Evolutionary conservation across 2,329 filamentous ascomycete species (phyloP).

Genomic region (Ceratocystiopsis sp.): DNA sequence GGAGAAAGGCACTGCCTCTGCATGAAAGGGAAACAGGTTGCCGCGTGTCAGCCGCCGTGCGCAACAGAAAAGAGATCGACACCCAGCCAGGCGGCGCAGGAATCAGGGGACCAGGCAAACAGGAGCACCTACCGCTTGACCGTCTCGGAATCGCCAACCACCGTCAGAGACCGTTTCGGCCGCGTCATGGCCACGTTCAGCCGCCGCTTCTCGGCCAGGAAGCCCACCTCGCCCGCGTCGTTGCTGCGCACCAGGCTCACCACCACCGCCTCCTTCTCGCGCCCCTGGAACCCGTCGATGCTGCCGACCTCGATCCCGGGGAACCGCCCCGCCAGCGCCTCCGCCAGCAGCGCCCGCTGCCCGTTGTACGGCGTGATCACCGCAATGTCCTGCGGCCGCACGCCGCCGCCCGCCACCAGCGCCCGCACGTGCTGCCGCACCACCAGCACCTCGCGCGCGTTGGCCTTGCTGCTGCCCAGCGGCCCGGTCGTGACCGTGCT

Average conservation of each 20-base stretch:
- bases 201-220: slow-evolving; percentile 77
- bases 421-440: slow-evolving; percentile 61
- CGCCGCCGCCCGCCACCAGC: slow-evolving; percentile 55
- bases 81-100: too few species aligned
- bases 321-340: slow-evolving; percentile 59
- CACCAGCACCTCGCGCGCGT: slow-evolving; percentile 73
- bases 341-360: slow-evolving; percentile 63
- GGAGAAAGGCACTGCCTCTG: slow-evolving; percentile 73
- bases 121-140: slow-evolving; percentile 51
- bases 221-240: slow-evolving; percentile 70
- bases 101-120: too few species aligned
- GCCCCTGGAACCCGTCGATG: slow-evolving; percentile 86
- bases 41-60: too few species aligned
- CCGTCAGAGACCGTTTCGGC: slow-evolving; percentile 72
- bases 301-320: slow-evolving; percentile 86
- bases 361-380: slow-evolving; percentile 95
- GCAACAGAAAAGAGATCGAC: too few species aligned
- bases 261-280: slow-evolving; percentile 90
- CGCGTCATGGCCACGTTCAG: slow-evolving; percentile 97
- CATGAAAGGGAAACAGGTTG: background rate
- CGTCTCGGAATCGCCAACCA: slow-evolving; percentile 90
- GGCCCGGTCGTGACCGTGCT: slow-evolving; percentile 11
- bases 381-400: slow-evolving; percentile 71
- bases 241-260: slow-evolving; percentile 93
- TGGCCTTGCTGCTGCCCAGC: slow-evolving; percentile 59